These are phyloP conservation scores for Lotus japonicus DNA, from an alignment of 306 rosid species.

Conservation along the genomic window DNA sequence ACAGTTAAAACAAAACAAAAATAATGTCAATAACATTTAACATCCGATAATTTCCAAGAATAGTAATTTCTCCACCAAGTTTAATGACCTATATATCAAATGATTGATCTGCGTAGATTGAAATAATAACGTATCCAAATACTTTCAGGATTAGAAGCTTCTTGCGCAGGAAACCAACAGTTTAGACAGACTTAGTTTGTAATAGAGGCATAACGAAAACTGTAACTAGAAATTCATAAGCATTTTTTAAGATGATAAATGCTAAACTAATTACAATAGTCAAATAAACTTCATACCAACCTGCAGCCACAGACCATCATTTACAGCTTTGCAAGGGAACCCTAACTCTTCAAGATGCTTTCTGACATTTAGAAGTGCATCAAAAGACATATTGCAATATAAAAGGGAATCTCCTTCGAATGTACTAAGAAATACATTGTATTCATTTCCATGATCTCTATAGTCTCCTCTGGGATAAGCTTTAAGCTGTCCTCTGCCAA, in stretches of 20 bases:
- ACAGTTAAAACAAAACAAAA: slow-evolving; percentile 4
- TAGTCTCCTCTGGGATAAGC: slow-evolving; percentile 53
- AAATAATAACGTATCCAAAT: not conserved
- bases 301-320: slow-evolving; percentile 98
- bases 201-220: slow-evolving; percentile 8
- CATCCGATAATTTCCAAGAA: not conserved
- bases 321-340: slow-evolving; percentile 98
- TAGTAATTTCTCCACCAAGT: not conserved
- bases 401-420: slow-evolving; percentile 95
- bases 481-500: slow-evolving; percentile 70
- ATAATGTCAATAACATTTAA: slow-evolving; percentile 17
- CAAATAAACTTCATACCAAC: slow-evolving; percentile 34
- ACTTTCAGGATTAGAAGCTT: not conserved
- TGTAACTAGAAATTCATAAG: not conserved
- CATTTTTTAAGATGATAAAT: not conserved
- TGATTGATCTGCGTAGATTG: slow-evolving; percentile 3
- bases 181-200: not conserved
- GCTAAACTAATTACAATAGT: not conserved
- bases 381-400: slow-evolving; percentile 94
- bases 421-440: slow-evolving; percentile 70
- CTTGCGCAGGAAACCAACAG: not conserved
- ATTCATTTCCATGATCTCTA: slow-evolving; percentile 64
- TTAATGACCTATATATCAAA: not conserved
- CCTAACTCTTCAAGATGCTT: slow-evolving; percentile 89
- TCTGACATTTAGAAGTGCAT: slow-evolving; percentile 82